phyloP scores from a whole-genome alignment of 2,329 filamentous ascomycete species.

The Cordyceps cateniannulata region DNA sequence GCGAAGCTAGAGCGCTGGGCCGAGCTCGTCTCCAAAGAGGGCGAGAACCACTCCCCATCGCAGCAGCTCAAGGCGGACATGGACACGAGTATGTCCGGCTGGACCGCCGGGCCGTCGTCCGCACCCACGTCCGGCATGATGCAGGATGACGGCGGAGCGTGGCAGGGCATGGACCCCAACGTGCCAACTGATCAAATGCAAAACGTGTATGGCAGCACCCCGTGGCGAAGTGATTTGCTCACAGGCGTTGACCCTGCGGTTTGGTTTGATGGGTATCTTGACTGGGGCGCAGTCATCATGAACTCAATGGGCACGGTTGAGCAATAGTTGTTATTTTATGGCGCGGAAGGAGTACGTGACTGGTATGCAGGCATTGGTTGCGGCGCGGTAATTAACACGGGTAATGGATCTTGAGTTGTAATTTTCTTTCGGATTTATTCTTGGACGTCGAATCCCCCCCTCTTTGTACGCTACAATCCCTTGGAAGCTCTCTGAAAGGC shows the following conservation, averaged over 20 bases:
- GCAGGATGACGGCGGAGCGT: slow-evolving; percentile 5
- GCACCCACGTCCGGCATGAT: background rate
- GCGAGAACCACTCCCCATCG: slow-evolving; percentile 18
- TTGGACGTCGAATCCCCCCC: background rate
- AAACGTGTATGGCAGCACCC: slow-evolving; percentile 21
- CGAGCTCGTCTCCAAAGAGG: slow-evolving; percentile 36
- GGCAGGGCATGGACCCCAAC: slow-evolving; percentile 13
- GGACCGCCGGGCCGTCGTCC: background rate
- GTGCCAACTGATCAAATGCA: slow-evolving; percentile 20
- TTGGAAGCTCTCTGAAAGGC: too few species aligned
- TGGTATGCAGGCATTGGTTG: background rate
- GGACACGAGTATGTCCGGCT: slow-evolving; percentile 17
- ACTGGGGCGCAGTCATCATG: slow-evolving; percentile 28
- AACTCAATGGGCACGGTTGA: slow-evolving; percentile 24
- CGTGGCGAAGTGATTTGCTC: slow-evolving; percentile 26
- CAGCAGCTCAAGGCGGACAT: slow-evolving; percentile 16
- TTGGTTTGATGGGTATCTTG: slow-evolving; percentile 30
- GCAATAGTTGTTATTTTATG: slow-evolving; percentile 13
- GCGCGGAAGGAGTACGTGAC: too few species aligned
- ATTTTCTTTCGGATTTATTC: background rate
- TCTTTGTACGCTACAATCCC: background rate
- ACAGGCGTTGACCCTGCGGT: slow-evolving; percentile 28
- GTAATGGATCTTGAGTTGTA: too few species aligned
- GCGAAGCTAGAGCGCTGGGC: slow-evolving; percentile 42
- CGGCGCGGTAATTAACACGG: background rate